Evolutionary conservation across 2,329 filamentous ascomycete genomes (phyloP).

Genomic region (Herpotrichia juniperi): DNA sequence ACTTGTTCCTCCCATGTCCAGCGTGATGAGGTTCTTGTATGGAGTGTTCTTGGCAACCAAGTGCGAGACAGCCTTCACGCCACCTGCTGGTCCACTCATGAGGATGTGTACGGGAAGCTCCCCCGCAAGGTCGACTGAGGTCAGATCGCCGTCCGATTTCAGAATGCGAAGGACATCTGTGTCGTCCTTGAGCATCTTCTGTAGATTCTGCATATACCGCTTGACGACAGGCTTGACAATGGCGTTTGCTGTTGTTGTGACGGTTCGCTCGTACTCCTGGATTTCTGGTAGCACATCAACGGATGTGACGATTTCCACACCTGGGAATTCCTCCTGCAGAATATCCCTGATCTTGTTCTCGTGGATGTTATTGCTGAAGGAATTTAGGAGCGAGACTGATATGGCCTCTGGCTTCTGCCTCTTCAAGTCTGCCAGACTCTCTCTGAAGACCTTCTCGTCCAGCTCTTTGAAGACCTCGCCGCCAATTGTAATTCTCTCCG

Average conservation of each 20-base stretch:
- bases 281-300: slow-evolving; percentile 55
- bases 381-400: slow-evolving; percentile 55
- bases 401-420: slow-evolving; percentile 53
- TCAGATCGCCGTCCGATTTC: slow-evolving; percentile 58
- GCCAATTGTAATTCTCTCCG: slow-evolving; percentile 52
- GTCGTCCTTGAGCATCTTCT: slow-evolving; percentile 47
- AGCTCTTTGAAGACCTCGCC: slow-evolving; percentile 50
- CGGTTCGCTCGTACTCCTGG: slow-evolving; percentile 57
- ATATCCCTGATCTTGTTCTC: slow-evolving; percentile 48
- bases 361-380: slow-evolving; percentile 52
- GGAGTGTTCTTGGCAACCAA: slow-evolving; percentile 53
- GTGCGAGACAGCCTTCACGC: slow-evolving; percentile 56
- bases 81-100: slow-evolving; percentile 58
- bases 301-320: slow-evolving; percentile 54
- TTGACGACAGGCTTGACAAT: slow-evolving; percentile 57
- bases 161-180: slow-evolving; percentile 55
- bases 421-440: slow-evolving; percentile 47
- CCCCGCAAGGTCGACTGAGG: slow-evolving; percentile 52
- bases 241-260: slow-evolving; percentile 56
- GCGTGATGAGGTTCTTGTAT: slow-evolving; percentile 56
- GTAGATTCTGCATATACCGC: slow-evolving; percentile 51
- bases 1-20: slow-evolving; percentile 60
- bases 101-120: slow-evolving; percentile 56
- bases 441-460: slow-evolving; percentile 47
- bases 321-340: slow-evolving; percentile 50